These are phyloP conservation scores for Penicillium sp. DNA, from an alignment of 2,329 filamentous ascomycete genomes.

Conservation along the genomic window DNA sequence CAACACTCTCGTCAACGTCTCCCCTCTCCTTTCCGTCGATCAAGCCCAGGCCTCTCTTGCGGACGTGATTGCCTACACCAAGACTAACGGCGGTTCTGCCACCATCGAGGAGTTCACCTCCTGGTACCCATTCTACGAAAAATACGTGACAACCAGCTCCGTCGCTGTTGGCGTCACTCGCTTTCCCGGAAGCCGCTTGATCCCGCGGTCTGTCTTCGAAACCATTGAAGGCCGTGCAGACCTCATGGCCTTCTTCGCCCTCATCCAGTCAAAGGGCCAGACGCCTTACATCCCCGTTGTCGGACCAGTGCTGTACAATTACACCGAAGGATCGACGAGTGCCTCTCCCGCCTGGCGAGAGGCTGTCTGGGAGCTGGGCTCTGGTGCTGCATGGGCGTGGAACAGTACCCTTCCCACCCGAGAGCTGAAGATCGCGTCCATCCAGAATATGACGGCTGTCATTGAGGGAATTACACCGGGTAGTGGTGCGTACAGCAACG, in stretches of 20 bases:
- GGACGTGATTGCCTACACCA: background rate
- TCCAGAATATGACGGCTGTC: background rate
- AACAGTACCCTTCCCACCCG: background rate
- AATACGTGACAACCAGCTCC: slow-evolving; percentile 19
- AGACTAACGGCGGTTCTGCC: slow-evolving; percentile 5
- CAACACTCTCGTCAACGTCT: background rate
- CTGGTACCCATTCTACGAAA: slow-evolving; percentile 23
- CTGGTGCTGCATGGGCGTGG: background rate
- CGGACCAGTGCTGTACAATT: background rate
- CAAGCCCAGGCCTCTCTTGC: background rate
- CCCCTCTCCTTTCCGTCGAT: background rate
- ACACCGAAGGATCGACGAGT: background rate
- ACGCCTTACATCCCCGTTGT: background rate
- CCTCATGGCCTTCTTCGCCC: background rate
- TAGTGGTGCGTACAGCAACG: background rate
- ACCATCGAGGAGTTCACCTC: slow-evolving; percentile 20
- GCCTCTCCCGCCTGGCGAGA: background rate
- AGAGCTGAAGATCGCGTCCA: background rate
- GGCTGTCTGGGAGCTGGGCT: background rate
- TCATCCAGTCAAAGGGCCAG: background rate
- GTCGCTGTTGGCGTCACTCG: slow-evolving; percentile 21
- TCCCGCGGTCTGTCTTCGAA: background rate
- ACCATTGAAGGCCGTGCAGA: background rate
- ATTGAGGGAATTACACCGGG: background rate
- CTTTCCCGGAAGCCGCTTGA: slow-evolving; percentile 18